Evolutionary conservation across 176 grass and related monocot genomes (phyloP).

Genomic region (Musa itinerans): DNA sequence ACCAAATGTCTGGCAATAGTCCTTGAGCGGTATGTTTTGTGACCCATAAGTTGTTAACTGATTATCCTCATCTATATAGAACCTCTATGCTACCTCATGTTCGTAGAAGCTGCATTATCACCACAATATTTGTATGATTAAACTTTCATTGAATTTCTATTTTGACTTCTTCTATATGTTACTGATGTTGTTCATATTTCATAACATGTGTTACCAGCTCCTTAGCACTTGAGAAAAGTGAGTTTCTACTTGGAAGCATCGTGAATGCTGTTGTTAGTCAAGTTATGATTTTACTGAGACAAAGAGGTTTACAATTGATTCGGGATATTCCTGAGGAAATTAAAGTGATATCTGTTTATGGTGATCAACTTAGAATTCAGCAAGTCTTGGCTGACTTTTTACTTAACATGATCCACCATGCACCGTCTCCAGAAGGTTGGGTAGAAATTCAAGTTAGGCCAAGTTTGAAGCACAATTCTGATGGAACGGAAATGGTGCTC

Average conservation of each 20-base stretch:
- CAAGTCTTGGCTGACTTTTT: slow-evolving; percentile 91
- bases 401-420: slow-evolving; percentile 66
- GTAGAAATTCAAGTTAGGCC: slow-evolving; percentile 87
- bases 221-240: slow-evolving; percentile 70
- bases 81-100: too few relatives aligned
- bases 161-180: slow-evolving; percentile 2
- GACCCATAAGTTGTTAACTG: background rate
- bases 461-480: slow-evolving; percentile 55
- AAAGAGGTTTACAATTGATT: slow-evolving; percentile 83
- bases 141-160: background rate
- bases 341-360: slow-evolving; percentile 58
- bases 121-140: background rate
- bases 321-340: slow-evolving; percentile 97
- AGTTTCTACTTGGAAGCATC: slow-evolving; percentile 69
- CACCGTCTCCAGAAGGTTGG: slow-evolving; percentile 79
- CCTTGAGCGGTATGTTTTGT: background rate
- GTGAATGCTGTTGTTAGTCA: slow-evolving; percentile 94
- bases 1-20: background rate
- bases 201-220: slow-evolving; percentile 40
- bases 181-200: slow-evolving; percentile 12
- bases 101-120: background rate
- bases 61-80: too few relatives aligned
- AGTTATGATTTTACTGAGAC: slow-evolving; percentile 87
- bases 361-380: slow-evolving; percentile 91
- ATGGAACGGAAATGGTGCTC: slow-evolving; percentile 49